These are phyloP conservation scores for Iberis pinnata DNA, from an alignment of 345 rosid species.

Conservation along the genomic window DNA sequence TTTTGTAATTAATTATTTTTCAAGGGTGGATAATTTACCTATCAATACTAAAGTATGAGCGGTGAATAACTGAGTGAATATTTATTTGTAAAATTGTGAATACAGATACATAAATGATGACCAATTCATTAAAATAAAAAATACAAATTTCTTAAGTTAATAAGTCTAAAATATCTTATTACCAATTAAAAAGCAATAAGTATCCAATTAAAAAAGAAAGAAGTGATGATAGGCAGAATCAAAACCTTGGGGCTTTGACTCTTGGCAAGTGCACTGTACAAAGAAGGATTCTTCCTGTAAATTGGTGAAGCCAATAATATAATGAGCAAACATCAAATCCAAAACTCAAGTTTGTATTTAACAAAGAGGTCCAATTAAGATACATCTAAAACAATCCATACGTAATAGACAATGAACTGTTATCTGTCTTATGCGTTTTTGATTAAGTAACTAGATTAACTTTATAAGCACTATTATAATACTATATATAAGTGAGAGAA, in stretches of 20 bases:
- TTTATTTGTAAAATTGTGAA: no score
- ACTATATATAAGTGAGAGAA: background rate
- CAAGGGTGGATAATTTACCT: no score
- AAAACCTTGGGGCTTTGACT: conserved; percentile 85
- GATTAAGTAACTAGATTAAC: background rate
- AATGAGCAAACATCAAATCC: conserved; percentile 9
- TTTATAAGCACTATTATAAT: conserved; percentile 3
- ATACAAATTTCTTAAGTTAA: no score
- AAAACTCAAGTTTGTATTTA: background rate
- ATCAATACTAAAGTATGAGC: no score
- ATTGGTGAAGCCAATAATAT: conserved; percentile 15
- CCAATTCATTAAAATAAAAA: no score
- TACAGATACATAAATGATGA: no score
- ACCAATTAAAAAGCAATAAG: no score
- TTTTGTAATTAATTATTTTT: no score
- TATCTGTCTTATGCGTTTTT: background rate
- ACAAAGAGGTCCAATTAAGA: background rate
- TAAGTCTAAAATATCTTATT: no score
- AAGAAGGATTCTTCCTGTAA: conserved; percentile 62
- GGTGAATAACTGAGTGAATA: no score
- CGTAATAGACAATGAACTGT: background rate
- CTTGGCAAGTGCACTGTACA: conserved; percentile 59
- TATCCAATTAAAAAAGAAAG: no score
- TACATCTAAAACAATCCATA: background rate
- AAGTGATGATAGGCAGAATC: conserved; percentile 4